phyloP scores from a whole-genome alignment of 768 basidiomycete species.

The Trametes villosa region DNA sequence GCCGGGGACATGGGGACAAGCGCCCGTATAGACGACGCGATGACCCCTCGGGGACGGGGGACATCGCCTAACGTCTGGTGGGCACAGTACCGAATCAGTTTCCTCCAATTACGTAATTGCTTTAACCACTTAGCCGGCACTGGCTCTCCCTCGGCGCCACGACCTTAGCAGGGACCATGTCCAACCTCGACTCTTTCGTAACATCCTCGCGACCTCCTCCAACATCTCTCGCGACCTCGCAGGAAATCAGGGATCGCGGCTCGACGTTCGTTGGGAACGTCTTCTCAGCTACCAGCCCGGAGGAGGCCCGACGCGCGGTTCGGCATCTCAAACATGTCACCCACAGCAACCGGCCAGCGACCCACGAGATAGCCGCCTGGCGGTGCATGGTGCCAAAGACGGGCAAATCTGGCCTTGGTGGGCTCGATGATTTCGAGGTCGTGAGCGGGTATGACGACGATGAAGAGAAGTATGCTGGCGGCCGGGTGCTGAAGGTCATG shows the following conservation, averaged over 20 bases:
- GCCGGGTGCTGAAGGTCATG: slow-evolving; percentile 68
- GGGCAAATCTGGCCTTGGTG: slow-evolving; percentile 65
- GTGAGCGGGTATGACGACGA: slow-evolving; percentile 70
- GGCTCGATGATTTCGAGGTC: slow-evolving; percentile 79
- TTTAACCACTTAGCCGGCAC: neutral
- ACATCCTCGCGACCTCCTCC: slow-evolving; percentile 48
- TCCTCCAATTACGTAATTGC: neutral
- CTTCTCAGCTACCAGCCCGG: slow-evolving; percentile 55
- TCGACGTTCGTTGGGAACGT: slow-evolving; percentile 73
- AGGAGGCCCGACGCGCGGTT: slow-evolving; percentile 53
- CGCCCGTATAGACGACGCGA: too few species aligned
- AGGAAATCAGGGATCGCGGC: slow-evolving; percentile 75
- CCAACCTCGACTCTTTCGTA: slow-evolving; percentile 60
- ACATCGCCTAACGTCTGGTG: too few species aligned
- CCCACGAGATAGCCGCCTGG: slow-evolving; percentile 81
- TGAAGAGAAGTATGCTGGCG: slow-evolving; percentile 75
- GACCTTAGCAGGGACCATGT: slow-evolving; percentile 21
- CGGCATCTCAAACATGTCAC: slow-evolving; percentile 59
- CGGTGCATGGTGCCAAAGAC: slow-evolving; percentile 73
- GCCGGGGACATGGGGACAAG: too few species aligned
- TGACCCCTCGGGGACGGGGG: too few species aligned
- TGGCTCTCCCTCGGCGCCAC: neutral
- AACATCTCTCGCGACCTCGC: slow-evolving; percentile 58
- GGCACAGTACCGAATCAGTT: too few species aligned
- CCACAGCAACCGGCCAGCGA: slow-evolving; percentile 60